Evolutionary conservation across 2,329 filamentous ascomycete genomes (phyloP).

Genomic region (Diaporthe batatas): DNA sequence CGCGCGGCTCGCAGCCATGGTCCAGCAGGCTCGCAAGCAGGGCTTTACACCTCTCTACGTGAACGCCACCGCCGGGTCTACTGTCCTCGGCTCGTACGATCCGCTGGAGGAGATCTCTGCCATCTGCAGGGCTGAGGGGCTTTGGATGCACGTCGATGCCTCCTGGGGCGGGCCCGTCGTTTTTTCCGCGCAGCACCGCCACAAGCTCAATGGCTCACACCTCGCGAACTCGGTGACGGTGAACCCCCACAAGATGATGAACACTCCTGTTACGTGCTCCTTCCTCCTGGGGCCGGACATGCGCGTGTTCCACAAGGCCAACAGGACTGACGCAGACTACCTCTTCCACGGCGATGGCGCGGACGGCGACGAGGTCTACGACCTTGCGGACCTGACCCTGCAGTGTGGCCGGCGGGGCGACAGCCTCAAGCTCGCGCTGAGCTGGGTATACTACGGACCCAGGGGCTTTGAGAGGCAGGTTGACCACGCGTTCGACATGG

Average conservation of each 20-base stretch:
- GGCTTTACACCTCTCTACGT: conserved; percentile 92
- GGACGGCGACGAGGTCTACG: conserved; percentile 75
- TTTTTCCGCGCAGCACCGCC: conserved; percentile 75
- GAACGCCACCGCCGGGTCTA: conserved; percentile 95
- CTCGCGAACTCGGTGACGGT: conserved; percentile 86
- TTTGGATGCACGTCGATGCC: conserved; percentile 96
- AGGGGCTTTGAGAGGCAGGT: conserved; percentile 78
- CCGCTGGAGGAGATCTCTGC: conserved; percentile 77
- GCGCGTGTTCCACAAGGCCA: conserved; percentile 82
- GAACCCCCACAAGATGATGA: conserved; percentile 98
- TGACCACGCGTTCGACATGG: conserved; percentile 79
- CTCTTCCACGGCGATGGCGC: conserved; percentile 75
- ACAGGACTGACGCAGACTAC: conserved; percentile 89
- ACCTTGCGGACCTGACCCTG: conserved; percentile 91
- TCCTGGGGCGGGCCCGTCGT: conserved; percentile 90
- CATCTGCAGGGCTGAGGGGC: conserved; percentile 76
- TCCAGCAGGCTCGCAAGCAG: conserved; percentile 71
- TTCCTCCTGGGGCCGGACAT: conserved; percentile 87
- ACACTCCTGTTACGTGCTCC: conserved; percentile 89
- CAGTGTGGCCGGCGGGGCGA: conserved; percentile 93
- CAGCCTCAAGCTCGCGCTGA: conserved; percentile 86
- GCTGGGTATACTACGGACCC: conserved; percentile 90
- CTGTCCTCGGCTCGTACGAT: conserved; percentile 91
- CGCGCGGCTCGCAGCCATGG: conserved; percentile 71
- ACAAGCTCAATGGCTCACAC: conserved; percentile 73